Evolutionary conservation across 78 protist genomes (phyloP).

Genomic region (Dictyostelium firmibasis): DNA sequence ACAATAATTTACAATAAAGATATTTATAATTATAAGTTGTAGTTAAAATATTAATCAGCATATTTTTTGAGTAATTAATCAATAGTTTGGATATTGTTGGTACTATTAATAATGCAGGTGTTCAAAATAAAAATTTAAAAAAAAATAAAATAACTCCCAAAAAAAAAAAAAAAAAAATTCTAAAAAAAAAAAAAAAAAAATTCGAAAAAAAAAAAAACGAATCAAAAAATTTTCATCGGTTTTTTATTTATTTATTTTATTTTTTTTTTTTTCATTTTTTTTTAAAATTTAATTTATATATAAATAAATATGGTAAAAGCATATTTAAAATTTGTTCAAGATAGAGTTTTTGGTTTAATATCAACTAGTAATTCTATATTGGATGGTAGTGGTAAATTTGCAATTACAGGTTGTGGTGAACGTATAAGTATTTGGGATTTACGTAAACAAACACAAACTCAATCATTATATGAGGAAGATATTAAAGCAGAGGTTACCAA

Average conservation of each 20-base stretch:
- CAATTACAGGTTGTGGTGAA: constrained; percentile 70
- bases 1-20: background rate
- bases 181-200: too few species aligned
- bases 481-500: constrained; percentile 13
- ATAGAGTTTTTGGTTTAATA: constrained; percentile 53
- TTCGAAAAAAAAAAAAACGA: background rate
- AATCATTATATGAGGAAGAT: constrained; percentile 50
- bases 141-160: too few species aligned
- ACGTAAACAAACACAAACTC: background rate
- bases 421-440: constrained; percentile 64
- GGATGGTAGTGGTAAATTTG: constrained; percentile 27
- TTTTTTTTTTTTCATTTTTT: background rate
- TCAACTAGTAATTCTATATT: constrained; percentile 39
- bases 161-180: too few species aligned
- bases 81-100: too few species aligned
- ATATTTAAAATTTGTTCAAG: constrained; percentile 58
- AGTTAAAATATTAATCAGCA: too few species aligned
- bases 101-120: too few species aligned
- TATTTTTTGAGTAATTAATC: too few species aligned
- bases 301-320: constrained; percentile 61
- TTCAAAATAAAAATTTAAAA: too few species aligned
- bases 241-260: too few species aligned
- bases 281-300: background rate
- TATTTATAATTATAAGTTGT: background rate
- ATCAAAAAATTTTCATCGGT: too few species aligned